Conservation (phyloP, 1,284 basidiomycete species). For the Ceratobasidium sp. region DNA sequence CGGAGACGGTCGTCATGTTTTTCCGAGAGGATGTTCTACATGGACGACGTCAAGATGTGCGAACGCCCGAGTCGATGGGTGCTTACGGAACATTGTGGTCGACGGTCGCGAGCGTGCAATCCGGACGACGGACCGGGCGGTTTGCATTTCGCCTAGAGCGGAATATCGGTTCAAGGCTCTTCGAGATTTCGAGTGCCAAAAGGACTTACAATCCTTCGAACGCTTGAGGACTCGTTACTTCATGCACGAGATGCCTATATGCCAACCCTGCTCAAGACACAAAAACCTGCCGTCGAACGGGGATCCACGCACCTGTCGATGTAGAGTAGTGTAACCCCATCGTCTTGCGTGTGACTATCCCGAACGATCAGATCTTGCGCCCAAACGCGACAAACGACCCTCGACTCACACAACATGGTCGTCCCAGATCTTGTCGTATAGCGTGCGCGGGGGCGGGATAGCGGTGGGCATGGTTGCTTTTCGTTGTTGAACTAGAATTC, state of each 20-base stretch:
- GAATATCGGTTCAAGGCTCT: constrained; percentile 12
- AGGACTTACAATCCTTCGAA: constrained; percentile 86
- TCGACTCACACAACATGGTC: constrained; percentile 85
- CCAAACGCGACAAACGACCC: background rate
- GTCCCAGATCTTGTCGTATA: constrained; percentile 97
- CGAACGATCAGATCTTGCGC: background rate
- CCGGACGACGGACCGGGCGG: constrained; percentile 84
- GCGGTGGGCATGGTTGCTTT: constrained; percentile 51
- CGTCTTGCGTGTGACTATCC: constrained; percentile 73
- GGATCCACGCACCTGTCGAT: constrained; percentile 74
- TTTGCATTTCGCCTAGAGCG: constrained; percentile 76
- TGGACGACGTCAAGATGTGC: background rate
- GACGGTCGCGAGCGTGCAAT: constrained; percentile 93
- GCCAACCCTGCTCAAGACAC: constrained; percentile 22
- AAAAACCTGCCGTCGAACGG: background rate
- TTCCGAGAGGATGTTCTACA: constrained; percentile 88
- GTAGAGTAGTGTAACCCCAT: constrained; percentile 88
- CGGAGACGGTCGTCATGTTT: constrained; percentile 75
- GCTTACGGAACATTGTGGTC: constrained; percentile 95
- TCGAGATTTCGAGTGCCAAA: background rate
- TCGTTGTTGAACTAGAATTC: background rate
- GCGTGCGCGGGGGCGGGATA: constrained; percentile 69
- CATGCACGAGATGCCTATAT: constrained; percentile 87
- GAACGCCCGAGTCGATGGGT: constrained; percentile 42
- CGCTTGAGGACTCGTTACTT: constrained; percentile 95